Base-by-base conservation (phyloP, 495 filamentous ascomycete species). In the Xylaria sp. region DNA sequence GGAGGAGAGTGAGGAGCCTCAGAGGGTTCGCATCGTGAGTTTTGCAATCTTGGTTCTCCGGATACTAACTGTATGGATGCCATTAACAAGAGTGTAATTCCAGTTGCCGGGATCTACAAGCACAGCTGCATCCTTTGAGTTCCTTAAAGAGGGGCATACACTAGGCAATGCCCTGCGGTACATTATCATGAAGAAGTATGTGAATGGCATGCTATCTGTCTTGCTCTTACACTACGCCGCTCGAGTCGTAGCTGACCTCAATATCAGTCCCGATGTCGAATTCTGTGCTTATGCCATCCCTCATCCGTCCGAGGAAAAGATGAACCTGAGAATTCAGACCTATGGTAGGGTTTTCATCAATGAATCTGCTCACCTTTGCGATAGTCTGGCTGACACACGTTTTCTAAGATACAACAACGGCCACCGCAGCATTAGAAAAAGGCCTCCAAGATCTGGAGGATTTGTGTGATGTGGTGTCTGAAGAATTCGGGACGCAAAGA, bases 241-340 rank as follows among this genome's bases (percentile, higher is more conserved):
- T 64, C 66, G 31, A 15, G 37, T 15, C 19, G 4, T 65, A 9
- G 57, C 71, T 74, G 71, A 76, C 63, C 19, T 21, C 50, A 7
- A 57, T 65, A 11, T 26, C 69, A 97, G 95, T 79, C 96, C 96
- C 43, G 88, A 93, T 53, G 96, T 99, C 43, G 96, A 99, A 77
- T 96, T 99, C 82, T 98, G 97, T 83, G 96, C 95, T 53, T 98
- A 99, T 79, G 94, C 96, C 5, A 98, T 99, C 66, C 96, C 96
- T 11, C 96, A 99, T 84, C 96, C 97, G 43, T 97, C 95, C 21
- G 96, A 99, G 77, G 82, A 90, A 15, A 95, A 97, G 82, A 97
- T 99, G 96, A 97, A 98, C 78, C 81, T 99, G 37, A 89, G 96
- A 67, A 98, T 99, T 72, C 96, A 99, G 82, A 99, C 95, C 65